phyloP scores from a whole-genome alignment of 208 protist species.

The Endotrypanum monterogeii region DNA sequence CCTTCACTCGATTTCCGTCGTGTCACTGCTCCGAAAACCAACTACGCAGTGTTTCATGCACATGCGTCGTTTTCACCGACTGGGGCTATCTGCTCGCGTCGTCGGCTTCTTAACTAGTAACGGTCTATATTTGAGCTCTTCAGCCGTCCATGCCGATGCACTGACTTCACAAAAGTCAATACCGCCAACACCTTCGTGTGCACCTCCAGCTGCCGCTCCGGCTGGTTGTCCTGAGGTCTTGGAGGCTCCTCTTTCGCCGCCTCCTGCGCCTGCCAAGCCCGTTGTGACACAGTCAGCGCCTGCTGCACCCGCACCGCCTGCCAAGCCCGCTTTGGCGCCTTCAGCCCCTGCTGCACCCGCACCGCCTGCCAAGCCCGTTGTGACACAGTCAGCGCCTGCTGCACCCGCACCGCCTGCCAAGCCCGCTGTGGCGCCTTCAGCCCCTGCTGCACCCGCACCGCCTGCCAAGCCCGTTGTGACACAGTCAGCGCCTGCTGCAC shows the following conservation, averaged over 20 bases:
- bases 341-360: background rate
- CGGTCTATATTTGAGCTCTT: background rate
- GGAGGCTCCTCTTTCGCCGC: background rate
- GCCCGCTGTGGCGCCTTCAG: background rate
- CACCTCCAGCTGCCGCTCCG: background rate
- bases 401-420: background rate
- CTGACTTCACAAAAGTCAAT: background rate
- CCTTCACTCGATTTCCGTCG: too few species aligned
- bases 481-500: background rate
- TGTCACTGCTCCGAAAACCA: background rate
- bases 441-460: background rate
- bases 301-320: background rate
- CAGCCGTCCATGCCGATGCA: background rate
- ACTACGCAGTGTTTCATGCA: background rate
- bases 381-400: background rate
- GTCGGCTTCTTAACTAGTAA: background rate
- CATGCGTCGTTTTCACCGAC: slow-evolving; percentile 9
- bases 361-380: background rate
- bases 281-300: background rate
- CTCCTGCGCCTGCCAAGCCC: background rate
- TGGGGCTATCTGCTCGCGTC: background rate
- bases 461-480: slow-evolving; percentile 11
- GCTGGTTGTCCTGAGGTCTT: background rate
- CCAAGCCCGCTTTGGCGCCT: background rate
- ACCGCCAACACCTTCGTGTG: background rate